Evolutionary conservation across 1,284 basidiomycete genomes (phyloP), one percentile per base, ranked within the genome.

Genomic region (Schizophyllum commune): DNA sequence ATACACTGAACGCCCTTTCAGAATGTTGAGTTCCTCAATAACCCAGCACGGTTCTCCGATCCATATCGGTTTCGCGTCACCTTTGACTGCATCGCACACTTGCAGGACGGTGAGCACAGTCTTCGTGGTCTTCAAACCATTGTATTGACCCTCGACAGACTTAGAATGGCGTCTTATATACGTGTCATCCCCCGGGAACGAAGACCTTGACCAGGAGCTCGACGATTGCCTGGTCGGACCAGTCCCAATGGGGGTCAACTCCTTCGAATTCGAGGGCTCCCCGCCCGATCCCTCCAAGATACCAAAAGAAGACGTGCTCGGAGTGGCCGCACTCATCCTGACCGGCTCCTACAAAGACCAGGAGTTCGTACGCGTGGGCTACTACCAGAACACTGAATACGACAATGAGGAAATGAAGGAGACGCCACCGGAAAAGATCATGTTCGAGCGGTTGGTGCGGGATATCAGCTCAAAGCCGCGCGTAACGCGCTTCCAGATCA

Each of bases 381-480:
- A 99, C 76, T 99, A 99, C 74, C 97, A 99, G 75, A 97, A 98
- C 73, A 98, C 96, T 57, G 96, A 98, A 72, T 98, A 98, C 73
- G 95, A 98, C 73, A 91, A 91, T 66, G 92, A 96, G 64, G 92
- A 93, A 75, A 86, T 94, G 84, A 90, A 86, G 71, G 83, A 86
- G 69, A 82, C 78, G 17, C 88, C 88, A 15, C 91, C 91, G 9
- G 69, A 76, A 39, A 79, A 81, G 58, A 91, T 94, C 59, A 75
- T 83, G 67, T 92, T 94, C 71, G 89, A 94, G 53, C 80, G 86
- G 61, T 77, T 99, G 32, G 83, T 91, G 65, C 83, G 96, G 67
- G 94, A 96, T 71, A 87, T 98, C 69, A 95, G 89, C 65, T 83
- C 87, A 63, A 98, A 98, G 72, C 95, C 96, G 52, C 83, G 96